Evolutionary conservation across 108 stramenopile genomes (phyloP), one percentile per base, ranked within the genome.

Genomic region (Cyclostephanos tholiformis): DNA sequence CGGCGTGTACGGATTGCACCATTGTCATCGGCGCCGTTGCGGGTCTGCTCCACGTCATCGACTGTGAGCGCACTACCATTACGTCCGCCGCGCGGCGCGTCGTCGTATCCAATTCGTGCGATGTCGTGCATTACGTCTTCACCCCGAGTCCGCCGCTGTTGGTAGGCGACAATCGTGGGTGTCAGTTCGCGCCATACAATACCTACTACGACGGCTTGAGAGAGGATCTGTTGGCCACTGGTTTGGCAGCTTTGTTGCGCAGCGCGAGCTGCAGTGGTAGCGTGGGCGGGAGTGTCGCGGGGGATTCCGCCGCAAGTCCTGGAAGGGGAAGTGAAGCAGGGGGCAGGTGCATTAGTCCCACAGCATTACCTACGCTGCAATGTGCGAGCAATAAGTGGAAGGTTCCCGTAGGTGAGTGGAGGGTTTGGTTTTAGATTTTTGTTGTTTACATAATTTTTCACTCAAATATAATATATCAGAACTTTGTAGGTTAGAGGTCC

Each of bases 1-100:
- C 91, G 7, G 91, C 87, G 7, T 95, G 94, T 69, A 90, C 91
- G 6, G 94, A 92, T 61, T 96, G 97, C 68, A 97, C 97, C n/a
- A 93, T 97, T 46, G 97, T 97, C 46, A 77, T 97, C n/a, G 97
- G 97, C n/a, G 95, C 95, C 29, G 95, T 94, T 3, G 94, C 97
- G 13, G 95, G 95, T 10, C 76, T 95, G 52, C 74, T 95, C 17
- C 87, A 95, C 60, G 86, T 95, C 12, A 87, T 95, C 43, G 91
- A 95, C 60, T 95, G 94, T 63, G 94, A 95, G 65, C 89, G 88
- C 61, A 91, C 89, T 4, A 82, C 74, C 11, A 88, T 95, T n/a
- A 91, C 87, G 20, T 78, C 88, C 0, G 94, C 94, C 9, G 79
- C 89, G 12, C 65, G 94, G 38, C 69, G 90, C 13, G 84, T 92